Percentiles rank a stretch among this genome's conserved stretches.
These are phyloP conservation scores for Ulmus americana DNA, from an alignment of 331 rosid species.

Conservation along the genomic window DNA sequence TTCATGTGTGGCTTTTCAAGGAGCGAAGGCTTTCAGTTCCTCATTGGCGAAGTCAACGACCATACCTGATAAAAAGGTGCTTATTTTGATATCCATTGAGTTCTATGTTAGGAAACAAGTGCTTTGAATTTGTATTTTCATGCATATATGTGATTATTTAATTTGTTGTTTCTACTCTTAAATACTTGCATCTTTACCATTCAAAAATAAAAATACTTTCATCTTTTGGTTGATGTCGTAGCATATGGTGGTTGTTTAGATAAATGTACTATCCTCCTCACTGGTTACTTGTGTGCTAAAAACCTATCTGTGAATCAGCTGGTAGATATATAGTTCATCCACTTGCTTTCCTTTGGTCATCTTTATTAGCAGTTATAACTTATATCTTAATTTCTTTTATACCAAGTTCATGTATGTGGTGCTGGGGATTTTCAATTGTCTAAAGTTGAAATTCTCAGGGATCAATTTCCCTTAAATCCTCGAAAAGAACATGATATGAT, in stretches of 20 bases:
- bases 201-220: background rate
- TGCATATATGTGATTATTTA: background rate
- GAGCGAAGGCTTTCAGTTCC: constrained; percentile 80
- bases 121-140: background rate
- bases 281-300: constrained; percentile 65
- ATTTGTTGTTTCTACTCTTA: background rate
- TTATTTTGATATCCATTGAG: constrained; percentile 15
- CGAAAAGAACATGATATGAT: constrained; percentile 58
- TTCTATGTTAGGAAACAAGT: background rate
- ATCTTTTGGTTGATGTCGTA: constrained; percentile 48
- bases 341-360: constrained; percentile 21
- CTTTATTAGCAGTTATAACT: constrained; percentile 20
- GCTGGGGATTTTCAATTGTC: constrained; percentile 83
- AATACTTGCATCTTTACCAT: too few species aligned
- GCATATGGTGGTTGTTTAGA: constrained; percentile 37
- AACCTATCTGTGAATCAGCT: constrained; percentile 84
- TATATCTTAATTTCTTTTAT: constrained; percentile 20
- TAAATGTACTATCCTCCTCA: constrained; percentile 62
- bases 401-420: constrained; percentile 88
- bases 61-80: constrained; percentile 75
- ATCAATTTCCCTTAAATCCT: constrained; percentile 65
- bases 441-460: constrained; percentile 71
- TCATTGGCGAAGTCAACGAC: constrained; percentile 78
- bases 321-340: constrained; percentile 43
- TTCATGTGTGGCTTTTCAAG: constrained; percentile 70